Evolutionary conservation across 257 asterid genomes (phyloP).

Genomic region (Linderniella brevidens): DNA sequence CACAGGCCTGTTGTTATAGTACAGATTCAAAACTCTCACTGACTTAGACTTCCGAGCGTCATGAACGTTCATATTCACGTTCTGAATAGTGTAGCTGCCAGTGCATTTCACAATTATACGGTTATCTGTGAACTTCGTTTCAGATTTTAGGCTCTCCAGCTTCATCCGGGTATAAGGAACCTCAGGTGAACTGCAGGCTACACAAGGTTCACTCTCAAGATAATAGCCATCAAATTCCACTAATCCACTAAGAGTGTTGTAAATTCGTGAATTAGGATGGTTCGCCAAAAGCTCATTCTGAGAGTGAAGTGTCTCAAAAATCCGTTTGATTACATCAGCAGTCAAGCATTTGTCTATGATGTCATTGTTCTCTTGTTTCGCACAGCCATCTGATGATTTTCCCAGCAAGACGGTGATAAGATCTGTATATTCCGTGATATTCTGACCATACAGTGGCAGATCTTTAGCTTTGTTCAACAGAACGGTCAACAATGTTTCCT

Average conservation of each 20-base stretch:
- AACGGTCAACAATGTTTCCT: conserved; percentile 50
- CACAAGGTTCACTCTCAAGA: conserved; percentile 99
- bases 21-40: conserved; percentile 91
- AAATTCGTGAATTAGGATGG: conserved; percentile 98
- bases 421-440: conserved; percentile 70
- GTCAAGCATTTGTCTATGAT: conserved; percentile 85
- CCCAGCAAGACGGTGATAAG: conserved; percentile 75
- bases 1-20: conserved; percentile 97
- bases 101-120: conserved; percentile 98
- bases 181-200: conserved; percentile 99
- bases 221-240: conserved; percentile 99
- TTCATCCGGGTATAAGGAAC: conserved; percentile 96
- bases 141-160: conserved; percentile 92
- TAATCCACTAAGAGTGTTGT: conserved; percentile 90
- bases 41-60: conserved; percentile 96
- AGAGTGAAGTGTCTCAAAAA: conserved; percentile 80
- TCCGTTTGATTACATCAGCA: conserved; percentile 60
- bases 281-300: conserved; percentile 98
- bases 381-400: conserved; percentile 48
- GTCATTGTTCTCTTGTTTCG: conserved; percentile 48
- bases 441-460: conserved; percentile 92
- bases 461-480: conserved; percentile 72
- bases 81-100: conserved; percentile 97
- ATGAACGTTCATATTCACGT: conserved; percentile 94
- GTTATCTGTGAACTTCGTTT: conserved; percentile 94